Percentiles rank a stretch among this genome's conserved stretches.
These are phyloP conservation scores for Blastobotrys peoriensis DNA, from an alignment of 805 yeast genomes.

Conservation along the genomic window DNA sequence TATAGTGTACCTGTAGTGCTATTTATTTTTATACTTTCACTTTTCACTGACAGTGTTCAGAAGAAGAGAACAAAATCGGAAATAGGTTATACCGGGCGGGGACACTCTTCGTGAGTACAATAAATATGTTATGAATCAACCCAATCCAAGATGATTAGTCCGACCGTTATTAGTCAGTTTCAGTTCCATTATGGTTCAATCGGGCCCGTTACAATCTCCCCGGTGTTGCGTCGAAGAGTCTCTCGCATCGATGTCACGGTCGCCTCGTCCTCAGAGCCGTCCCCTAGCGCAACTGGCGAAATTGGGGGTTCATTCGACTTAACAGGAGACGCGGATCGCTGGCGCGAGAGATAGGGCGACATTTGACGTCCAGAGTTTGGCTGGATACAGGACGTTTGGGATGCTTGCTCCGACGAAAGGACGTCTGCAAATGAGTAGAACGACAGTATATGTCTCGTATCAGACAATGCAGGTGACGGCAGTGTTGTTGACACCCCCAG, in stretches of 20 bases:
- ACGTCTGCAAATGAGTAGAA: constrained; percentile 80
- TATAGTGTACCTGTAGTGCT: constrained; percentile 50
- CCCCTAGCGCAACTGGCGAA: background rate
- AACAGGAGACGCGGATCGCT: background rate
- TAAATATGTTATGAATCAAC: too few species aligned
- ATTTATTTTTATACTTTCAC: background rate
- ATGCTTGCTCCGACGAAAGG: constrained; percentile 24
- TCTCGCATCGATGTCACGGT: constrained; percentile 20
- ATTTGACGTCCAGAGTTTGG: constrained; percentile 4
- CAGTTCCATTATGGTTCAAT: background rate
- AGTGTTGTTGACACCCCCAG: background rate
- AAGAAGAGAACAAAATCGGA: too few species aligned
- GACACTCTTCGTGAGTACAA: too few species aligned
- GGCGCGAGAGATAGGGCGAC: constrained; percentile 5
- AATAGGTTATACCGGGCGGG: too few species aligned
- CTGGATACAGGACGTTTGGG: background rate
- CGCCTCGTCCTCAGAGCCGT: constrained; percentile 7
- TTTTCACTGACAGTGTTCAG: background rate
- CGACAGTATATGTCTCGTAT: constrained; percentile 26
- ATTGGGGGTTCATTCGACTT: background rate
- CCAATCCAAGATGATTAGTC: too few species aligned
- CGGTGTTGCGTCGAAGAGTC: constrained; percentile 20
- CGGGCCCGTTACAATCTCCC: constrained; percentile 9
- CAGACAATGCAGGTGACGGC: background rate
- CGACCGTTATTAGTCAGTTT: background rate